Evolutionary conservation across 129 eudicot genomes (phyloP).

Genomic region (Lonicera japonica): DNA sequence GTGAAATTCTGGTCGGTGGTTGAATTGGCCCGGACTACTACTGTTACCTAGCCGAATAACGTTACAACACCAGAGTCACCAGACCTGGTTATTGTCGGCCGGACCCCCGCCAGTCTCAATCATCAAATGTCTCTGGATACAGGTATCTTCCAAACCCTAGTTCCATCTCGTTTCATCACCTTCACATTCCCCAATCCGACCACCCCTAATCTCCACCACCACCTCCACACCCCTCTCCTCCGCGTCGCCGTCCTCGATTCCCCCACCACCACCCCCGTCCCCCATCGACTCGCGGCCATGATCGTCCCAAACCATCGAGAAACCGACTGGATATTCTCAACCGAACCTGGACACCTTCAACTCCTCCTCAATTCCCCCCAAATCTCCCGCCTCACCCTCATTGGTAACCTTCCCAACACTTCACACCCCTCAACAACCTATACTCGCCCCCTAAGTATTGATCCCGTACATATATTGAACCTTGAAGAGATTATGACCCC

Average conservation of each 20-base stretch:
- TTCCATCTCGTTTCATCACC: slow-evolving; percentile 68
- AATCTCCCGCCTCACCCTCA: slow-evolving; percentile 70
- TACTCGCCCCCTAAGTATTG: slow-evolving; percentile 13
- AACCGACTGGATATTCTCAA: slow-evolving; percentile 80
- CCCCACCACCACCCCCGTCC: slow-evolving; percentile 25
- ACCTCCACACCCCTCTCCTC: slow-evolving; percentile 33
- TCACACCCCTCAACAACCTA: slow-evolving; percentile 20
- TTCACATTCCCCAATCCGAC: slow-evolving; percentile 71
- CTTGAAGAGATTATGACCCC: slow-evolving; percentile 25
- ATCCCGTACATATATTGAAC: slow-evolving; percentile 3
- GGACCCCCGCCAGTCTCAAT: no score
- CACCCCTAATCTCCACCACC: slow-evolving; percentile 16
- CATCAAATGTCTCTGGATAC: slow-evolving; percentile 34
- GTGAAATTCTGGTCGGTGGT: no score
- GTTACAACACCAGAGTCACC: no score
- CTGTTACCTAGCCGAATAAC: no score
- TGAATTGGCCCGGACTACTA: no score
- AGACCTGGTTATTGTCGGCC: no score
- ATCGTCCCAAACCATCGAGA: slow-evolving; percentile 67
- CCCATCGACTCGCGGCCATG: slow-evolving; percentile 53
- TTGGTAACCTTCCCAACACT: slow-evolving; percentile 34
- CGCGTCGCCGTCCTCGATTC: slow-evolving; percentile 83
- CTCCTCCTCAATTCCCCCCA: slow-evolving; percentile 36
- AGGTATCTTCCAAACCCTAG: slow-evolving; percentile 42
- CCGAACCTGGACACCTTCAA: slow-evolving; percentile 70